Base-by-base conservation (phyloP, 75 land plant genomes). In the Sequoiadendron giganteum region DNA sequence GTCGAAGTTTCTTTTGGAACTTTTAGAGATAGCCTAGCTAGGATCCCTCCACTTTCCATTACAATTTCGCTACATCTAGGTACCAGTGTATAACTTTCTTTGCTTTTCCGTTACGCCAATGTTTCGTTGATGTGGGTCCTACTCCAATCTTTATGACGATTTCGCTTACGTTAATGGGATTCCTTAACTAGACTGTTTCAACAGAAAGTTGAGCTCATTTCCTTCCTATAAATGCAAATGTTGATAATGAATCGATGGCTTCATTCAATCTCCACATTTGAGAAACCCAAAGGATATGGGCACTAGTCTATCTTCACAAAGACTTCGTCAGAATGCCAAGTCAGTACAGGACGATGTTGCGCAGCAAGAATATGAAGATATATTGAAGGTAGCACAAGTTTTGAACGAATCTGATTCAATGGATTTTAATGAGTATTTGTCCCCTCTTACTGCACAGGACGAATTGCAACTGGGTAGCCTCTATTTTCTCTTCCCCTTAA, bases 401-500 rank as follows among this genome's bases (percentile, higher is more conserved):
- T 11, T 47, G 28, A 32, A 86, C 73, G 36, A 76, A 76, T 73
- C 89, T 16, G 90, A 88, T 56, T 86, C 78, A 34, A 86, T 91
- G 87, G 32, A 2, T 19, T 70, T 89, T 1, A 87, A 70, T 25
- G 77, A 76, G 19, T 56, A 43, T 52, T 32, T 52, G 43, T 56
- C 85, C 5, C 87, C 30, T 10, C 42, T 89, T 10, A 34, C 52
- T 1, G 88, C 78, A 14, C 86, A 86, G 16, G 86, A 89, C 42
- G 52, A 85, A 52, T 88, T 89, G 52, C 89, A 85, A 34, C 38
- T 83, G 5, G 91, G 65, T 15, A 85, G 84, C 5, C 25, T 91
- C 19, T 91, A 91, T 86, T 90, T 91, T 87, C 85, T 90, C 81
- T 1, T 92, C 83, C 93, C 93, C 3, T 15, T 15, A 2, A 73